A percentile compares a stretch with the other conserved stretches of the same genome.
Conservation (phyloP, 768 basidiomycete species). For the Ramaria sp. region DNA sequence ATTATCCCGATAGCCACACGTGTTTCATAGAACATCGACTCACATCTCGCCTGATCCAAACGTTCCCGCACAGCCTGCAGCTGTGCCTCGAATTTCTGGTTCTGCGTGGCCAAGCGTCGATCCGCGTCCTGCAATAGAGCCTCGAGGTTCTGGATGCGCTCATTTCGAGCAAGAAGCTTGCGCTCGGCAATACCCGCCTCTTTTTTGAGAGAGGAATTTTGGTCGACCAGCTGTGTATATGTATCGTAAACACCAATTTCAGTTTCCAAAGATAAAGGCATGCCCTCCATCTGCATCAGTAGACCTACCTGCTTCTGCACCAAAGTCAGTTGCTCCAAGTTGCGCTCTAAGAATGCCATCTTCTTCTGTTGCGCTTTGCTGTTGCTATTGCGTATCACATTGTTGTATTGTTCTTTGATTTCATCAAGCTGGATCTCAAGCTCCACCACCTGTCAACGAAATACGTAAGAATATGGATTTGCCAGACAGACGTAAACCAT, state of each 20-base stretch:
- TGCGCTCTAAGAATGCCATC: constrained; percentile 97
- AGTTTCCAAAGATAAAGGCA: too few species aligned
- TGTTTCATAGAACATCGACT: constrained; percentile 16
- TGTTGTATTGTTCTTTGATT: constrained; percentile 98
- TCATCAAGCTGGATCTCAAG: constrained; percentile 98
- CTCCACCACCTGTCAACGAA: constrained; percentile 76
- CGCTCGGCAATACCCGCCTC: constrained; percentile 95
- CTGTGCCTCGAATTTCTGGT: constrained; percentile 92
- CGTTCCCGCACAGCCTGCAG: constrained; percentile 86
- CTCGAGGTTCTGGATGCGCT: constrained; percentile 96
- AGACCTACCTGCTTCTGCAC: constrained; percentile 88
- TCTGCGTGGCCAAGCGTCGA: constrained; percentile 81
- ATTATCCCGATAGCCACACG: not conserved
- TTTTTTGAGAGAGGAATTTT: constrained; percentile 94
- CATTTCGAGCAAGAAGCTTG: constrained; percentile 91
- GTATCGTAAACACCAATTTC: constrained; percentile 3
- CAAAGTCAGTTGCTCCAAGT: constrained; percentile 86
- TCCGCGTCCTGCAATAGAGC: constrained; percentile 88
- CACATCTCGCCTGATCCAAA: constrained; percentile 87
- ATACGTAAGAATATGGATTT: not conserved
- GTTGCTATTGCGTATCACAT: constrained; percentile 96
- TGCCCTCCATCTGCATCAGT: too few species aligned
- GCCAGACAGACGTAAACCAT: not conserved
- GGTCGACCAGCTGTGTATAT: constrained; percentile 77
- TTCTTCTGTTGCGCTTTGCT: constrained; percentile 98